Base-by-base conservation (phyloP, 1,139 yeast genomes). In the Ashbya aceris region DNA sequence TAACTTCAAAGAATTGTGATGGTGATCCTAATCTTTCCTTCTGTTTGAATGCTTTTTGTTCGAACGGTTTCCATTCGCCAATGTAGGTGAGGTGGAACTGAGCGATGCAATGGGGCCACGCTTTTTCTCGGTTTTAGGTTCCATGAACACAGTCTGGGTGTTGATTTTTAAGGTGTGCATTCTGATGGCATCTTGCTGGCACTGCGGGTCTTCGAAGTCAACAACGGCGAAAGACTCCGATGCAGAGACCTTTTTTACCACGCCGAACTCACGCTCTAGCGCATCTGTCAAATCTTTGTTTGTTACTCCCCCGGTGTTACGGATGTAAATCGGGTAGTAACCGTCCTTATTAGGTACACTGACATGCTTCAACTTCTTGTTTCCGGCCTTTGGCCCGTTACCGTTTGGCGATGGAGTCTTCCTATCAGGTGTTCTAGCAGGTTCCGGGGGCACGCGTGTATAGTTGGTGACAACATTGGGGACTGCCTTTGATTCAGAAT, bases 221-320 rank as follows among this genome's bases (percentile, higher is more conserved):
- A 55, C 55, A 8, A 58, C 62, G 2, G 61, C 60, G 45, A 57
- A 58, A 30, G 55, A 55, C 28, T 55, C 60, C n/a, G 55, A 56
- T 27, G 49, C 47, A 9, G 53, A 54, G 34, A 58, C 53, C 38
- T 54, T 58, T 47, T 49, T 50, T 7, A 58, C 54, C 8, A 51
- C 49, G n/a, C 63, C 63, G 41, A 56, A 58, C 33, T 55, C 58
- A 30, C 46, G 49, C 31, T 48, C 50, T 14, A 58, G 44, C 3
- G 50, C 49, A 27, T 39, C 48, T 31, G 48, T 56, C 29, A 58
- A 36, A 20, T 41, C 46, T 14, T 56, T 61, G 27, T 56, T 60
- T 23, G 49, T 50, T 10, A 56, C 31, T 5, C 56, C 56, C n/a
- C 48, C 50, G 2, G 59, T 56, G 12, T 60, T 58, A 35, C 52